These are phyloP conservation scores for Chlamydomonas eustigma DNA, from an alignment of 139 green algal genomes.

Conservation along the genomic window DNA sequence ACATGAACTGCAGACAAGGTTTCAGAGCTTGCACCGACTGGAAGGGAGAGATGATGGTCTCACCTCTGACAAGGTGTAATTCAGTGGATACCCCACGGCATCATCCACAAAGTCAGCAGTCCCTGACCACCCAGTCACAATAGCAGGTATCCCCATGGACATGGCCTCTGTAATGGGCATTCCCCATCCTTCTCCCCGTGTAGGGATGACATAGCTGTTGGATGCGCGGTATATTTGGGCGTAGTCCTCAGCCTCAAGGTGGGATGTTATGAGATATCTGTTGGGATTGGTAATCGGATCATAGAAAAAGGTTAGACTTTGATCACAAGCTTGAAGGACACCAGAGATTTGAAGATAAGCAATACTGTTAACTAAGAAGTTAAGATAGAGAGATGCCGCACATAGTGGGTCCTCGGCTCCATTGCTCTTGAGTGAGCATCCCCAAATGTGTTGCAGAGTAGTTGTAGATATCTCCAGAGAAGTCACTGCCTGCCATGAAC, in stretches of 20 bases:
- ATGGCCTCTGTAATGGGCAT: conserved; percentile 69
- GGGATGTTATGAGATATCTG: conserved; percentile 21
- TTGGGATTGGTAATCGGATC: too few relatives aligned
- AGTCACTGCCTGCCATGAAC: conserved; percentile 23
- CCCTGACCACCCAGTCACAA: conserved; percentile 67
- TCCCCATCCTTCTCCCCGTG: conserved; percentile 58
- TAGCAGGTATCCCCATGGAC: conserved; percentile 60
- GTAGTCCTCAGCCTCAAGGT: conserved; percentile 10
- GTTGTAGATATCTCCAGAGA: not conserved
- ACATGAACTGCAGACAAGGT: too few relatives aligned
- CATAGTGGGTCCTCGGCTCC: not conserved
- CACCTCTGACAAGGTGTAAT: conserved; percentile 10
- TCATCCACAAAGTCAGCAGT: conserved; percentile 58
- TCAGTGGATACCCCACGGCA: conserved; percentile 33
- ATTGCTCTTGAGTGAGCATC: not conserved
- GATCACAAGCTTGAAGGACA: too few relatives aligned
- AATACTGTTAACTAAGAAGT: too few relatives aligned
- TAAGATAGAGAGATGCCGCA: too few relatives aligned
- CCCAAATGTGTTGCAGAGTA: not conserved
- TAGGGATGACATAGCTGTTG: conserved; percentile 6
- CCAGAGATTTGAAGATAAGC: too few relatives aligned
- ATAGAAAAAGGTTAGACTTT: too few relatives aligned
- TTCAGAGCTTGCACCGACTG: too few relatives aligned
- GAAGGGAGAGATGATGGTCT: too few relatives aligned
- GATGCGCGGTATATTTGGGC: conserved; percentile 7